Evolutionary conservation across 371 early-diverging fungal genomes (phyloP).

Genomic region (Saksenaea vasiformis): DNA sequence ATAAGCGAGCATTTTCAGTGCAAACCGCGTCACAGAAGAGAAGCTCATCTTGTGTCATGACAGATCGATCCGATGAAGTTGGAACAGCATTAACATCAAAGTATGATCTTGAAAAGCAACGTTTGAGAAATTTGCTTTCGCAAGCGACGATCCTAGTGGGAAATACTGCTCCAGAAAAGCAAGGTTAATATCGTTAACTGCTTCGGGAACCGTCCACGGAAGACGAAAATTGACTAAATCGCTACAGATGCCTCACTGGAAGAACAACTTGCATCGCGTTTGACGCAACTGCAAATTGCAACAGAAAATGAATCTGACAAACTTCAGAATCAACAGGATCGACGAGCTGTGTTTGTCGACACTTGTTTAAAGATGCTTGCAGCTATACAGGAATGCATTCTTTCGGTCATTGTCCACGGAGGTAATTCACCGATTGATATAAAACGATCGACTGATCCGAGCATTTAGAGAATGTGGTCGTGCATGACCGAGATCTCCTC

Average conservation of each 20-base stretch:
- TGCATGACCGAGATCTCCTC: constrained; percentile 44
- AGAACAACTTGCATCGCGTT: constrained; percentile 10
- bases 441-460: not conserved
- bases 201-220: not conserved
- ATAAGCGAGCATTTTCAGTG: not conserved
- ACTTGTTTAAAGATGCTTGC: constrained; percentile 29
- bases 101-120: constrained; percentile 10
- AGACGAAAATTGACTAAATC: not conserved
- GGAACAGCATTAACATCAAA: not conserved
- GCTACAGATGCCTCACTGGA: constrained; percentile 6
- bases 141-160: constrained; percentile 15
- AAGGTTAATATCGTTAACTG: constrained; percentile 1
- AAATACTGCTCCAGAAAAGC: not conserved
- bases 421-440: constrained; percentile 8
- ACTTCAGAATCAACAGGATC: constrained; percentile 10
- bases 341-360: constrained; percentile 25
- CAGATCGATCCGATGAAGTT: not conserved
- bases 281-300: not conserved
- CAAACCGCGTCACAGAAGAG: not conserved
- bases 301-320: not conserved
- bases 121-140: constrained; percentile 4
- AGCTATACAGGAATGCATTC: constrained; percentile 25
- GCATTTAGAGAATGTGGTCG: constrained; percentile 7
- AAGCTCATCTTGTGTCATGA: not conserved
- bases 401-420: constrained; percentile 24